phyloP scores from a whole-genome alignment of 108 stramenopile genomes.

The Skeletonema menzelii region DNA sequence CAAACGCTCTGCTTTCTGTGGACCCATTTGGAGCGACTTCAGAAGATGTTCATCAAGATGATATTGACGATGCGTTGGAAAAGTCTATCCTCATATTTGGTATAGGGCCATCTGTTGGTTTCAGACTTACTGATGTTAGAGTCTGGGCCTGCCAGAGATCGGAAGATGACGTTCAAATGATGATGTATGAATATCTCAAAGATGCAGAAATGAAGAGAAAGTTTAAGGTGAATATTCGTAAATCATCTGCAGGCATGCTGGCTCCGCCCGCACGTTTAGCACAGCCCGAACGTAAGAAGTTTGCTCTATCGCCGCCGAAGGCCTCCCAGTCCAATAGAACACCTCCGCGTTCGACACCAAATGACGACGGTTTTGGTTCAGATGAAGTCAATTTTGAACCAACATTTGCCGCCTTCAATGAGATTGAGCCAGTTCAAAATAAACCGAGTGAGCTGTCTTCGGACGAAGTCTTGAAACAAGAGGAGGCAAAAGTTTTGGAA shows the following conservation, averaged over 20 bases:
- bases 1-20: slow-evolving; percentile 24
- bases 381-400: background rate
- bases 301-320: slow-evolving; percentile 29
- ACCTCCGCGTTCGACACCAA: background rate
- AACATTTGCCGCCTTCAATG: slow-evolving; percentile 7
- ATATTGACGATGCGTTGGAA: slow-evolving; percentile 67
- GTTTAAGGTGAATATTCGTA: slow-evolving; percentile 82
- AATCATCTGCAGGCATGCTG: slow-evolving; percentile 32
- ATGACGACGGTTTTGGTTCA: background rate
- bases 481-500: background rate
- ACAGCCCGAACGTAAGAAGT: slow-evolving; percentile 32
- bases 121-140: slow-evolving; percentile 82
- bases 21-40: slow-evolving; percentile 43
- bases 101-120: slow-evolving; percentile 61
- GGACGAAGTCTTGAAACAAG: slow-evolving; percentile 10
- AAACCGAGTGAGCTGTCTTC: background rate
- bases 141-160: slow-evolving; percentile 78
- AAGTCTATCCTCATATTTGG: slow-evolving; percentile 73
- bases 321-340: slow-evolving; percentile 11
- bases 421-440: slow-evolving; percentile 2
- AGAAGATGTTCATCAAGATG: slow-evolving; percentile 52
- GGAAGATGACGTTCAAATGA: slow-evolving; percentile 73
- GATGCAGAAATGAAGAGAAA: slow-evolving; percentile 82
- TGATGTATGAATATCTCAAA: slow-evolving; percentile 84
- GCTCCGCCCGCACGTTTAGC: slow-evolving; percentile 36